Evolutionary conservation across 2,329 filamentous ascomycete genomes (phyloP), one percentile per base, ranked within the genome.

Genomic region (Aureobasidium sp.): DNA sequence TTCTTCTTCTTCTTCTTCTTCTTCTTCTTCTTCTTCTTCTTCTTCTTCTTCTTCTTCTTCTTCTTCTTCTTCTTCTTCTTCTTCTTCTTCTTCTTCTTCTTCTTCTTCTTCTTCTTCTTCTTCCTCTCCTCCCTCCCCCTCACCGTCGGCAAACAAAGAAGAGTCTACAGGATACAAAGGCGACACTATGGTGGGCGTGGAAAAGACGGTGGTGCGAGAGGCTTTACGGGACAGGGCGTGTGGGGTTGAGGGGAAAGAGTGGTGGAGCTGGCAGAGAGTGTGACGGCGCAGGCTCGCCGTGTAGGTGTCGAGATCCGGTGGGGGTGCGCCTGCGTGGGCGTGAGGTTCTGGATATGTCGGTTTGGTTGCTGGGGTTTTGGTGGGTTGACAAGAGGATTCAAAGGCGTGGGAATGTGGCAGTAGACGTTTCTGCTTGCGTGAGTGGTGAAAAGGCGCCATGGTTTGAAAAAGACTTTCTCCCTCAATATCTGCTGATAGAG

Each of bases 401-500:
- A 39, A 50, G 34, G 45, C 45, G 4, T 39, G 34, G 12, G 45
- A 50, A 24, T 50, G 45, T 22, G 45, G 45, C 1, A 39, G 45
- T 16, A 7, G 45, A 4, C 6, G 12, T 11, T 38, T 6, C 3
- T 22, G 17, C 30, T 39, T 50, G 35, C 45, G 45, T 22, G 45
- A 16, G 35, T 39, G 39, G 34, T n/a, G 35, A 10, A 50, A 50
- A 6, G 34, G 24, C 6, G 34, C 34, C 45, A 50, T 50, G 16
- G 2, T 50, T 22, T n/a, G n/a, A n/a, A n/a, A n/a, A n/a, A n/a
- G n/a, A n/a, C n/a, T n/a, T n/a, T n/a, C n/a, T n/a, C n/a, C n/a
- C n/a, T n/a, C n/a, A n/a, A n/a, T n/a, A n/a, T n/a, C n/a, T n/a
- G n/a, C n/a, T n/a, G n/a, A n/a, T n/a, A n/a, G 42, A n/a, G 16